These are phyloP conservation scores for Hypomyces perniciosus DNA, from an alignment of 2,329 filamentous ascomycete species.

Conservation along the genomic window DNA sequence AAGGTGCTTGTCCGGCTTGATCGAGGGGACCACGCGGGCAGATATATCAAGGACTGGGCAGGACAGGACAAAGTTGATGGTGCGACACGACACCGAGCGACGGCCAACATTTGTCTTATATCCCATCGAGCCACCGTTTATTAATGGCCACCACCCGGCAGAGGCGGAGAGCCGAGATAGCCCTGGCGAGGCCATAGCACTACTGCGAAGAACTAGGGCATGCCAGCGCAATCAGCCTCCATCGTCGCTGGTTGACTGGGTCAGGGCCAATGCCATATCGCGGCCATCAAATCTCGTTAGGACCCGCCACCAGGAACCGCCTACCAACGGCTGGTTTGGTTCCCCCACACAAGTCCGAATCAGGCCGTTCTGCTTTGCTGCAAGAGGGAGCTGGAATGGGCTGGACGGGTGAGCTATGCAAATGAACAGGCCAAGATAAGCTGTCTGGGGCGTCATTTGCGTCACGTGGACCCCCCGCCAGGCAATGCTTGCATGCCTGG, in stretches of 20 bases:
- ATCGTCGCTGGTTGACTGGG: neutral
- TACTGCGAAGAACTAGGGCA: neutral
- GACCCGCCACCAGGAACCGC: neutral
- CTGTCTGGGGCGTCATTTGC: constrained; percentile 5
- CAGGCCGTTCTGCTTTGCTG: constrained; percentile 11
- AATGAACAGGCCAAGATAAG: neutral
- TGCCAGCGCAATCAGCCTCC: too few species aligned
- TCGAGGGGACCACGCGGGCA: too few species aligned
- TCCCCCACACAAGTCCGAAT: constrained; percentile 13
- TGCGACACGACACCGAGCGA: too few species aligned
- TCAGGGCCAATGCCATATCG: neutral
- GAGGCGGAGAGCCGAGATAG: constrained; percentile 3
- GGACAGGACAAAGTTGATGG: neutral
- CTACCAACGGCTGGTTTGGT: neutral
- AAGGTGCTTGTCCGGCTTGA: too few species aligned
- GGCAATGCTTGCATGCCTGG: constrained; percentile 1
- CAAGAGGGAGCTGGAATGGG: neutral
- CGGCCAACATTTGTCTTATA: too few species aligned
- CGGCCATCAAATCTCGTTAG: neutral
- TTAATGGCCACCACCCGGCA: constrained; percentile 3
- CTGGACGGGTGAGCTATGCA: neutral
- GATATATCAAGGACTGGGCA: too few species aligned
- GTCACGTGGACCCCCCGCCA: constrained; percentile 19
- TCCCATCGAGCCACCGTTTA: neutral
- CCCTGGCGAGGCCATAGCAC: neutral